Conservation (phyloP, 495 filamentous ascomycete species). For the Neurospora sp. region DNA sequence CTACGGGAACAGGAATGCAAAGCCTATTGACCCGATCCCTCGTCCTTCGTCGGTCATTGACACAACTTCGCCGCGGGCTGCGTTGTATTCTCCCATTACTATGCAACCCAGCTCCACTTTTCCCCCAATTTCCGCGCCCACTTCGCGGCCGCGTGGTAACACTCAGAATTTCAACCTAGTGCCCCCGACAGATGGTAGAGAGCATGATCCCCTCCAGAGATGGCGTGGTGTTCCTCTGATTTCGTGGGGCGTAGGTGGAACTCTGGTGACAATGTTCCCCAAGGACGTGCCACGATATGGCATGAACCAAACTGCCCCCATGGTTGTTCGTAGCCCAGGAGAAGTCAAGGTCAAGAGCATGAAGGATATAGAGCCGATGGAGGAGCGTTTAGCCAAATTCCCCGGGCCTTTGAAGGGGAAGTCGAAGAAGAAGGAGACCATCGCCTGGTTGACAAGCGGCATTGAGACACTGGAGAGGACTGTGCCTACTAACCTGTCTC, state of each 20-base stretch:
- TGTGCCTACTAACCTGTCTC: constrained; percentile 34
- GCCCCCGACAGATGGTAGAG: constrained; percentile 67
- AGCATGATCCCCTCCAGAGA: constrained; percentile 66
- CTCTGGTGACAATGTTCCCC: constrained; percentile 75
- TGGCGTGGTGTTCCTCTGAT: constrained; percentile 88
- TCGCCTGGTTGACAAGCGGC: constrained; percentile 68
- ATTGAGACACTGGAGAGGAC: constrained; percentile 62
- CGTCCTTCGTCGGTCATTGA: constrained; percentile 62
- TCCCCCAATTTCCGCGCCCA: constrained; percentile 1
- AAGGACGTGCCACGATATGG: constrained; percentile 80
- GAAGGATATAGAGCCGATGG: constrained; percentile 57
- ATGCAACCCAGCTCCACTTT: constrained; percentile 4
- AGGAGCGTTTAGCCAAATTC: constrained; percentile 66
- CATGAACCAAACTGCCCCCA: constrained; percentile 57
- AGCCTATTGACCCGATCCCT: constrained; percentile 43
- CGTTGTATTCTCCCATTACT: constrained; percentile 8
- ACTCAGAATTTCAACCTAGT: constrained; percentile 35
- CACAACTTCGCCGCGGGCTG: constrained; percentile 38
- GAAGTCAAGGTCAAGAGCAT: constrained; percentile 66
- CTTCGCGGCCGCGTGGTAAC: constrained; percentile 25
- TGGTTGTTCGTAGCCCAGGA: constrained; percentile 75
- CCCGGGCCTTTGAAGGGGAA: constrained; percentile 85
- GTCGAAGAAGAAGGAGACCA: constrained; percentile 86
- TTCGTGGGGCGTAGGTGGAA: constrained; percentile 80
- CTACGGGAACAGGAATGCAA: constrained; percentile 37